Evolutionary conservation across 306 rosid genomes (phyloP).

Genomic region (Mimosa pudica): DNA sequence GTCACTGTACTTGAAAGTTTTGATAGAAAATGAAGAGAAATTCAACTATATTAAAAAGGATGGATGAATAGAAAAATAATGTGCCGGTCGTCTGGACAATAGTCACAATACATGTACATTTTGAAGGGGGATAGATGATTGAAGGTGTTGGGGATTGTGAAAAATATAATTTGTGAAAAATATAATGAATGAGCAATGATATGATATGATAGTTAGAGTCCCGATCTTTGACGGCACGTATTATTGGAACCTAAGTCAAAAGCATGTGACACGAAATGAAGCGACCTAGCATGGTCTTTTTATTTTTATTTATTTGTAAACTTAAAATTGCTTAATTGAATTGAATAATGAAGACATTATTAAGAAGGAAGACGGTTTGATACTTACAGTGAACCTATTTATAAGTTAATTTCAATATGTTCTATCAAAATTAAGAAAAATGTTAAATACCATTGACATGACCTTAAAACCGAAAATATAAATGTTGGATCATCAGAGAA

Average conservation of each 20-base stretch:
- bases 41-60: no score
- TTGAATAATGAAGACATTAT: no score
- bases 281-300: not conserved
- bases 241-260: constrained; percentile 46
- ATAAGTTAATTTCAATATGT: no score
- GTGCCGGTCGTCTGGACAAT: no score
- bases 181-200: constrained; percentile 7
- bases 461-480: no score
- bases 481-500: no score
- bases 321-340: no score
- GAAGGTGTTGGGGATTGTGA: not conserved
- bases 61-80: not conserved
- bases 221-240: constrained; percentile 72
- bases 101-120: no score
- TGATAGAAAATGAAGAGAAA: not conserved
- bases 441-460: no score
- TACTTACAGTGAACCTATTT: no score
- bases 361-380: no score
- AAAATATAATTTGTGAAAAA: not conserved
- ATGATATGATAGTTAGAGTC: constrained; percentile 46
- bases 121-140: not conserved
- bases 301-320: not conserved
- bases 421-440: no score
- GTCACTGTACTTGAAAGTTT: not conserved
- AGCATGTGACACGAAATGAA: constrained; percentile 23